Base-by-base conservation (phyloP, 148 eudicot species). In the Polygonum aviculare region DNA sequence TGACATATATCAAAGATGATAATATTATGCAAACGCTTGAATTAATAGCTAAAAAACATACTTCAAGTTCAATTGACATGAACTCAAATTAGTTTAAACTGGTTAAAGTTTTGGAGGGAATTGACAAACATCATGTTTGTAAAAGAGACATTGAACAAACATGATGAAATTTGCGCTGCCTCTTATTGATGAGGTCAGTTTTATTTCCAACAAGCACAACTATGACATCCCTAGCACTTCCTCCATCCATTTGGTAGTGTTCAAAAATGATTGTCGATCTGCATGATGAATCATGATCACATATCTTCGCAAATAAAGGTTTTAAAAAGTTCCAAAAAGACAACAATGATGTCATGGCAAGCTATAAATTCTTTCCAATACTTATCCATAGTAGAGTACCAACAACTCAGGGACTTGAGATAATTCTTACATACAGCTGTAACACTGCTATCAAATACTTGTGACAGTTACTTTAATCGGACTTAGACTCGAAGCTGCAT, bases 141-240 rank as follows among this genome's bases (percentile, higher is more conserved):
- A 12, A 33, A 26, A 14, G 69, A 22, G 26, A 70, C 21, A 5
- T 39, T 39, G 26, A 71, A 4, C 18, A 51, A n/a, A n/a, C 50
- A 7, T 41, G 74, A 71, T 71, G 50, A 41, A 9, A 71, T 40
- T 39, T 76, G 41, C 77, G 67, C 35, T 60, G 91, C 98, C 98
- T 93, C 81, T 93, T 93, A 50, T 93, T 93, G 71, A 93, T 96
- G 47, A 93, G 88, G 83, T 93, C 97, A 45, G 97, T 93, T 84
- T 93, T 93, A 65, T 93, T 93, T 74, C 91, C 98, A 55, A 89
- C 98, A 82, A 90, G 92, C 65, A 91, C 98, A 70, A 91, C 86
- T 69, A 93, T 88, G 65, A 93, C 98, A 85, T 93, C 93, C 22
- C 88, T 79, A 71, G 88, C 77, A 93, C 96, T 84, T 93, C 96